Conservation (phyloP, 768 basidiomycete genomes). For the Leccinum barrowsii region DNA sequence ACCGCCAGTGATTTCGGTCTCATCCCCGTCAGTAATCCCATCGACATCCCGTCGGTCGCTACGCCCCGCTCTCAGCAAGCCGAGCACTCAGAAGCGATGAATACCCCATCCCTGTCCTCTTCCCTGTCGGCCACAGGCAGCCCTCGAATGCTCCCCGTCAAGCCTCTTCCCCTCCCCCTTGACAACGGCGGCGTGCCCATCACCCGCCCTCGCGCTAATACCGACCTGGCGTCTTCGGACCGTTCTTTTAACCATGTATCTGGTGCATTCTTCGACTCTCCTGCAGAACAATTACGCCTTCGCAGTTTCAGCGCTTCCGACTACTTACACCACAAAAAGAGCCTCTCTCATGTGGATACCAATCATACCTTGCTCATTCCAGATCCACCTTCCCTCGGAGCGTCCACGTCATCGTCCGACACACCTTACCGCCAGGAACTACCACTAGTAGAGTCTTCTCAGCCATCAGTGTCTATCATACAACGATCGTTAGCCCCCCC, state of each 20-base stretch:
- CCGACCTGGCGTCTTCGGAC: slow-evolving; percentile 14
- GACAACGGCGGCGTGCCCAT: background rate
- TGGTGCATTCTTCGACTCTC: slow-evolving; percentile 5
- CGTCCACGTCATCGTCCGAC: slow-evolving; percentile 1
- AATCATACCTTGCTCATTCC: background rate
- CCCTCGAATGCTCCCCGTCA: background rate
- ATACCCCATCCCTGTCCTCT: background rate
- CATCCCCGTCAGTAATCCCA: slow-evolving; percentile 22
- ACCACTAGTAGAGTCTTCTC: background rate
- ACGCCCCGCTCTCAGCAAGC: background rate
- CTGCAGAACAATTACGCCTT: slow-evolving; percentile 14
- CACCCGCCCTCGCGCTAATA: slow-evolving; percentile 25
- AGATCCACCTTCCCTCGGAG: slow-evolving; percentile 7
- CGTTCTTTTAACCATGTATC: slow-evolving; percentile 9
- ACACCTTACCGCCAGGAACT: slow-evolving; percentile 5
- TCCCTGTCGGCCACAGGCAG: background rate
- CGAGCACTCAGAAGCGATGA: background rate
- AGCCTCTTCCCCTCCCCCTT: slow-evolving; percentile 5
- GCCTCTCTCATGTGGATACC: background rate
- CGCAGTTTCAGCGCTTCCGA: slow-evolving; percentile 18
- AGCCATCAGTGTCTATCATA: slow-evolving; percentile 19
- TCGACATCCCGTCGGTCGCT: background rate
- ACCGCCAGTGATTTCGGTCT: slow-evolving; percentile 47
- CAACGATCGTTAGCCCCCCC: slow-evolving; percentile 52
- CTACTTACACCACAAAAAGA: background rate